Base-by-base conservation (phyloP, 2,329 filamentous ascomycete species). In the Dactylonectria estremocensis region DNA sequence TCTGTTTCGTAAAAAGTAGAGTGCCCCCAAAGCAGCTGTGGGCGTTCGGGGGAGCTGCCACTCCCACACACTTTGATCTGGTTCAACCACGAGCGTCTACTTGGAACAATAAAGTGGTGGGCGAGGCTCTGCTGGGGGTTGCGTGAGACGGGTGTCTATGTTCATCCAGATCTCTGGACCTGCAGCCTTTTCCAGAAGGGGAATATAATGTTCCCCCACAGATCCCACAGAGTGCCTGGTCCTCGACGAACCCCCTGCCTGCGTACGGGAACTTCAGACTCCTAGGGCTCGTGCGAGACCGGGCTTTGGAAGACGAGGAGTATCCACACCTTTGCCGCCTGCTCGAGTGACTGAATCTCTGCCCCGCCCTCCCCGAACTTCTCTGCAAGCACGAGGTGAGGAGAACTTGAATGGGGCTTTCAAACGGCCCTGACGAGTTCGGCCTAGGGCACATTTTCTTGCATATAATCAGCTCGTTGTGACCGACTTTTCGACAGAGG, bases 131-230 rank as follows among this genome's bases (percentile, higher is more conserved):
- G 40, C 7, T 8, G 35, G 10, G 35, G 35, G n/a, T n/a, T 14
- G 40, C 1, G 14, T 43, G 40, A 61, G 54, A 33, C 56, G 2
- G 70, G 71, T 61, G 35, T 37, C 69, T 67, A 46, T 20, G 40
- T 62, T 28, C 60, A 45, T 60, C 54, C 71, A 54, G 54, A 20
- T 63, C 40, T 28, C 65, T 73, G 71, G 71, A 20, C 65, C 70
- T 73, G 71, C 71, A 69, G 50, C 16, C 20, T 20, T 45, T 35
- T 24, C 49, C 28, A 68, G 45, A 20, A 65, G 22, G 69, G 71
- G 59, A 73, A 64, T 10, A 66, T 24, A 37, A 37, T 33, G 49
- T 54, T 18, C 16, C n/a, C 9, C 16, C 37, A 40, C 40, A 43
- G 40, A n/a, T n/a, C 8, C 18, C n/a, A 22, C n/a, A 24, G 45